A percentile compares a stretch with the other conserved stretches of the same genome.
These are phyloP conservation scores for Aeschynomene evenia DNA, from an alignment of 306 rosid species.

Conservation along the genomic window DNA sequence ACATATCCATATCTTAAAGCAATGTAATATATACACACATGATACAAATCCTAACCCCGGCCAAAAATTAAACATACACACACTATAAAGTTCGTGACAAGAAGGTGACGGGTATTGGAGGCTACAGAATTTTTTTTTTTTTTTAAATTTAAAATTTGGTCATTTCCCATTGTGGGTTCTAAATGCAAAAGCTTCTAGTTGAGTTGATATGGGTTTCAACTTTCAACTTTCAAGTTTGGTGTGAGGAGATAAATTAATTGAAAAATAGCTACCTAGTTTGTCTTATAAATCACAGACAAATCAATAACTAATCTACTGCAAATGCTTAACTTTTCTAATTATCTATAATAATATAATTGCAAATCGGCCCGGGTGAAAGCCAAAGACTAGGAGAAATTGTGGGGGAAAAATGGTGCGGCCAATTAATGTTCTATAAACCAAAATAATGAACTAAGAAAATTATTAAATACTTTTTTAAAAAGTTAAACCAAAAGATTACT, in stretches of 20 bases:
- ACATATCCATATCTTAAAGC: background rate
- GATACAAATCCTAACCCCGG: too few species aligned
- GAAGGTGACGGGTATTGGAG: background rate
- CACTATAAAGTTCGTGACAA: too few species aligned
- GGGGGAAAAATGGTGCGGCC: background rate
- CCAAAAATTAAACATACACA: too few species aligned
- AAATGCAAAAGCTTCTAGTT: background rate
- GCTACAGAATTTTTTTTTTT: too few species aligned
- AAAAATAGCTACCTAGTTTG: background rate
- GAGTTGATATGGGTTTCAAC: background rate
- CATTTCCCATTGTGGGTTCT: too few species aligned
- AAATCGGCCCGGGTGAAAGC: background rate
- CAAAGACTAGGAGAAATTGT: background rate
- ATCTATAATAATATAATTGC: background rate
- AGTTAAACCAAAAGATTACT: too few species aligned
- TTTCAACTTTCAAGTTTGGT: background rate
- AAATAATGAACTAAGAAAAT: background rate
- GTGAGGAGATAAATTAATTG: background rate
- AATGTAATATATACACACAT: too few species aligned
- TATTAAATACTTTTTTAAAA: too few species aligned
- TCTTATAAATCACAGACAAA: background rate
- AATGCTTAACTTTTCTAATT: background rate
- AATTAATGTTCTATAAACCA: background rate
- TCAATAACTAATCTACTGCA: background rate
- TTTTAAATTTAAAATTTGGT: too few species aligned